Evolutionary conservation across 2,329 filamentous ascomycete species (phyloP).

Genomic region (Ophiostoma ulmi): DNA sequence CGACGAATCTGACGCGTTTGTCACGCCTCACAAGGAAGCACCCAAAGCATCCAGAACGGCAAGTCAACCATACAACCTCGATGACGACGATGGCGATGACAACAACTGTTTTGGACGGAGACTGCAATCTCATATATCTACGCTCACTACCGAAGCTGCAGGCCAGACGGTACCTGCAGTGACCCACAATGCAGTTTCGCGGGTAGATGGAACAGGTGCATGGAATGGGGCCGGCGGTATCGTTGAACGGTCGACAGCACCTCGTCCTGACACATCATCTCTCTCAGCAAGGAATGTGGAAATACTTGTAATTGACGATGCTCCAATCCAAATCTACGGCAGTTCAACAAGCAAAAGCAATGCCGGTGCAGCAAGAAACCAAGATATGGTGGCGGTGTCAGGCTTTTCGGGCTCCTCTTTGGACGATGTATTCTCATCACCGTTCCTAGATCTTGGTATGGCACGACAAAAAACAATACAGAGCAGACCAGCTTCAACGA

Average conservation of each 20-base stretch:
- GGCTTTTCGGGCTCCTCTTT: neutral
- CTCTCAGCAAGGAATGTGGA: neutral
- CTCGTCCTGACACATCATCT: no score
- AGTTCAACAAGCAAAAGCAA: neutral
- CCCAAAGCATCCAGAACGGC: neutral
- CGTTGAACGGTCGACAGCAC: neutral
- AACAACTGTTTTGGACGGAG: neutral
- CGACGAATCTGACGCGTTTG: constrained; percentile 20
- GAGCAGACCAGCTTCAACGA: neutral
- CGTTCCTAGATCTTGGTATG: neutral
- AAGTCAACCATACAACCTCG: neutral
- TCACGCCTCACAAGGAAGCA: constrained; percentile 12
- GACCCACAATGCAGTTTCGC: neutral
- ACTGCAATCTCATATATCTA: neutral
- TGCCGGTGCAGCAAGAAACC: neutral
- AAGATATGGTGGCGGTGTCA: neutral
- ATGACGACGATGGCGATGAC: constrained; percentile 1
- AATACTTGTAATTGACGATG: constrained; percentile 18
- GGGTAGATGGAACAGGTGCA: neutral
- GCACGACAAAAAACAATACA: neutral
- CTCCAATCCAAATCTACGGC: neutral
- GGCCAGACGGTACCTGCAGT: neutral
- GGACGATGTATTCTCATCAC: constrained; percentile 8
- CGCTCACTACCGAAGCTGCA: neutral
- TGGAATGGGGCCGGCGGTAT: neutral